These are phyloP conservation scores for Viridothelium virens DNA, from an alignment of 495 filamentous ascomycete genomes.

Conservation along the genomic window DNA sequence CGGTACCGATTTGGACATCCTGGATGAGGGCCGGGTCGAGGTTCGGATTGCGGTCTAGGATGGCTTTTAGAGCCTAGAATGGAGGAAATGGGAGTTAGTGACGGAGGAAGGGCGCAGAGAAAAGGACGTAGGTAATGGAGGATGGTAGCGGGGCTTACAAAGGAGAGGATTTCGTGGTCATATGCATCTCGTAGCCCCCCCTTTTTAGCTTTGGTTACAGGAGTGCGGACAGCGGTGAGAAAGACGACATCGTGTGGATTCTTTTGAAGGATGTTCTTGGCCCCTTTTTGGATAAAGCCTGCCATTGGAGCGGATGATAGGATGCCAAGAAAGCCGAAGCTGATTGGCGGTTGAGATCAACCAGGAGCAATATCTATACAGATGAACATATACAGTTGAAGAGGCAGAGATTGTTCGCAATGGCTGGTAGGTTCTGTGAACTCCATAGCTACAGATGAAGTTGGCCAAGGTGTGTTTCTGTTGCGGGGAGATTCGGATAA, in stretches of 20 bases:
- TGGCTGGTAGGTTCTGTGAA: background rate
- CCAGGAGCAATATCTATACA: background rate
- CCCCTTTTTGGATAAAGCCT: slow-evolving; percentile 53
- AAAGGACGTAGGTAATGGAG: background rate
- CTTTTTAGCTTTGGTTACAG: slow-evolving; percentile 37
- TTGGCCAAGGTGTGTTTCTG: background rate
- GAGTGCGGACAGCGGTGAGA: slow-evolving; percentile 38
- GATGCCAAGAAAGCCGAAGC: background rate
- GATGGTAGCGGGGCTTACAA: slow-evolving; percentile 35
- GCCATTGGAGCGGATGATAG: slow-evolving; percentile 38
- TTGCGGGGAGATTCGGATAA: slow-evolving; percentile 5
- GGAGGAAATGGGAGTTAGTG: background rate
- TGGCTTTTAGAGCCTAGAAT: slow-evolving; percentile 61
- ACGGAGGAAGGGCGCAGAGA: background rate
- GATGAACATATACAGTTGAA: background rate
- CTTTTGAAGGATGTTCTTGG: slow-evolving; percentile 72
- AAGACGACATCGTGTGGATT: slow-evolving; percentile 77
- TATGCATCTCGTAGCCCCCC: slow-evolving; percentile 82
- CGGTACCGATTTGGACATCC: slow-evolving; percentile 79
- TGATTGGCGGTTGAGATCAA: background rate
- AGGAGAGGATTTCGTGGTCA: slow-evolving; percentile 77
- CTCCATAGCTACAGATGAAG: background rate
- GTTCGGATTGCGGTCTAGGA: slow-evolving; percentile 64
- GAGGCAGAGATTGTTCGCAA: background rate
- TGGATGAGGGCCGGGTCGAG: slow-evolving; percentile 65